Conservation (phyloP, 1,139 yeast genomes). For the Meyerozyma smithsonii region DNA sequence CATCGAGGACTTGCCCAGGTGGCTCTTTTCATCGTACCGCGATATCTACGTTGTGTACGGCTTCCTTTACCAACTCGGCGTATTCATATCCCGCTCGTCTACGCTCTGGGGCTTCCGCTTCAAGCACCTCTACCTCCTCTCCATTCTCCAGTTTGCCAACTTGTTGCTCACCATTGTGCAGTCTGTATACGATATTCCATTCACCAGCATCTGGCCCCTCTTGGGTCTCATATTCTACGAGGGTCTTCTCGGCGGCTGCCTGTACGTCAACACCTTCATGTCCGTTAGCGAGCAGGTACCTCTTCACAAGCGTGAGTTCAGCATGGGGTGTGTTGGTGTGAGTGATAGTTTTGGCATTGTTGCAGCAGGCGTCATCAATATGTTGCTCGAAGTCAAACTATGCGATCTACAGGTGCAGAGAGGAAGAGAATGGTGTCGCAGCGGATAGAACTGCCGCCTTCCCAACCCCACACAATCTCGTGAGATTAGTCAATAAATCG, state of each 20-base stretch:
- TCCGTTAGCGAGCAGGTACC: slow-evolving; percentile 64
- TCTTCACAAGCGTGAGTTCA: slow-evolving; percentile 64
- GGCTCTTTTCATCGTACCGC: slow-evolving; percentile 59
- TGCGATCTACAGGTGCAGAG: slow-evolving; percentile 63
- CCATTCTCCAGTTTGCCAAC: slow-evolving; percentile 66
- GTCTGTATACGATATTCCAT: slow-evolving; percentile 59
- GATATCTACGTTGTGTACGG: slow-evolving; percentile 93
- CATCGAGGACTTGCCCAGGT: slow-evolving; percentile 54
- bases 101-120: slow-evolving; percentile 60
- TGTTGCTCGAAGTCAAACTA: slow-evolving; percentile 68
- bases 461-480: too few species aligned
- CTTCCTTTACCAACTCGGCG: slow-evolving; percentile 89
- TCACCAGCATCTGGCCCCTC: slow-evolving; percentile 50
- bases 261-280: slow-evolving; percentile 85
- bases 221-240: slow-evolving; percentile 72
- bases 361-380: slow-evolving; percentile 69
- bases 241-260: slow-evolving; percentile 84
- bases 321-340: slow-evolving; percentile 90
- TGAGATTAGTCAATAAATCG: slow-evolving; percentile 1
- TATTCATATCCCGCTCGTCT: slow-evolving; percentile 83
- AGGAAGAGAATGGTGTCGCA: slow-evolving; percentile 61
- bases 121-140: slow-evolving; percentile 52
- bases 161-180: slow-evolving; percentile 57
- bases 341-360: slow-evolving; percentile 90
- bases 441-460: slow-evolving; percentile 1